These are phyloP conservation scores for Teratosphaeria epicoccoides DNA, from an alignment of 2,329 filamentous ascomycete genomes.

Conservation along the genomic window DNA sequence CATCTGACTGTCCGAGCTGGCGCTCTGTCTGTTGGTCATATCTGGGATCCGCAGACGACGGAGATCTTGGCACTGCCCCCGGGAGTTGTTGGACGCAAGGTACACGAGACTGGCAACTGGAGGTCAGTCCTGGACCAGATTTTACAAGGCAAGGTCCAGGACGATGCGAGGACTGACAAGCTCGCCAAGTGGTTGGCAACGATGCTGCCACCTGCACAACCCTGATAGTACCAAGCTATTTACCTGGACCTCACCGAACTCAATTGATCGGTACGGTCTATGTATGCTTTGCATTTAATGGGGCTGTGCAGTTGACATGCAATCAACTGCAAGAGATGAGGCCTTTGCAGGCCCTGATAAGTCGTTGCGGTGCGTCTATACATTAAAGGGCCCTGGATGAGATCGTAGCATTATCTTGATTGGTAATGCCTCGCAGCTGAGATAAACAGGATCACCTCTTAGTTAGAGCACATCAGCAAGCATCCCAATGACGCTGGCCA, in stretches of 20 bases:
- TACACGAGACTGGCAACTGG: not conserved
- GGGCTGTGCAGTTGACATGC: too few species aligned
- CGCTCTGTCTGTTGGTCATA: slow-evolving; percentile 42
- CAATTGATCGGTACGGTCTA: not conserved
- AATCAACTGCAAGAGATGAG: too few species aligned
- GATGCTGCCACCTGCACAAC: not conserved
- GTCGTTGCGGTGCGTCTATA: too few species aligned
- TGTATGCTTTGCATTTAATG: too few species aligned
- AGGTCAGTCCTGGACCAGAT: not conserved
- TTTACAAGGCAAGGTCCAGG: not conserved
- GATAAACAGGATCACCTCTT: too few species aligned
- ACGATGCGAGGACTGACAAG: not conserved
- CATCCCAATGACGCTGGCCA: too few species aligned
- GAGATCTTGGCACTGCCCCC: slow-evolving; percentile 7
- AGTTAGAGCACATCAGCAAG: too few species aligned
- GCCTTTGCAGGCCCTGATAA: too few species aligned
- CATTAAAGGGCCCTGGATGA: too few species aligned
- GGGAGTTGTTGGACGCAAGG: not conserved
- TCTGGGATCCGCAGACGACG: slow-evolving; percentile 27
- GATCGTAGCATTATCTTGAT: too few species aligned
- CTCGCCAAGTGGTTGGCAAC: not conserved
- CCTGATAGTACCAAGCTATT: not conserved
- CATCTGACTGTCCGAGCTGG: slow-evolving; percentile 38
- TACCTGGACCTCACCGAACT: not conserved
- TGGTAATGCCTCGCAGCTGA: too few species aligned